Evolutionary conservation across 2,329 filamentous ascomycete genomes (phyloP).

Genomic region (Fusarium aywerte): DNA sequence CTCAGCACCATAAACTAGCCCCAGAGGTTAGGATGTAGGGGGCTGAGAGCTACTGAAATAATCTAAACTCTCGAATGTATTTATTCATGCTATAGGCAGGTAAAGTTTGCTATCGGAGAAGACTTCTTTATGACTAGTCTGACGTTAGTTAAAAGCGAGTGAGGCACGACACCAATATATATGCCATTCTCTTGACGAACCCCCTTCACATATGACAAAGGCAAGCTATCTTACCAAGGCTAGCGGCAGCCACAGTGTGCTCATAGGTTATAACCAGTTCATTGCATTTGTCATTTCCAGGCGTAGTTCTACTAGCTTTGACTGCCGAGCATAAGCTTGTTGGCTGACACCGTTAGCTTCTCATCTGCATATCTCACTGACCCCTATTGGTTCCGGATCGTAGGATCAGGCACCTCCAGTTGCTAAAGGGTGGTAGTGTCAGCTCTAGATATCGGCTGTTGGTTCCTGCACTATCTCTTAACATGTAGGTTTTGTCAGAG

Average conservation of each 20-base stretch:
- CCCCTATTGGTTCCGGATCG: conserved; percentile 9
- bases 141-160: not conserved
- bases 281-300: too few species aligned
- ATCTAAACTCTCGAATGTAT: too few species aligned
- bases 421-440: not conserved
- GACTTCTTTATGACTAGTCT: not conserved
- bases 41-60: not conserved
- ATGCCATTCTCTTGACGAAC: not conserved
- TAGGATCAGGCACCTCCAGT: not conserved
- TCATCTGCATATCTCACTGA: not conserved
- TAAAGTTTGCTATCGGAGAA: not conserved
- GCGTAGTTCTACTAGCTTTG: not conserved
- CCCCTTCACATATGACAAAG: not conserved
- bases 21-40: not conserved
- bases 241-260: too few species aligned
- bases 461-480: not conserved
- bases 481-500: conserved; percentile 2
- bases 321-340: not conserved
- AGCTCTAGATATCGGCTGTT: not conserved
- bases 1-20: too few species aligned
- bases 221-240: too few species aligned
- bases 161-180: too few species aligned
- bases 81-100: not conserved
- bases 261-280: too few species aligned
- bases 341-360: not conserved